Base-by-base conservation (phyloP, 2,329 filamentous ascomycete species). In the Madurella mycetomatis region DNA sequence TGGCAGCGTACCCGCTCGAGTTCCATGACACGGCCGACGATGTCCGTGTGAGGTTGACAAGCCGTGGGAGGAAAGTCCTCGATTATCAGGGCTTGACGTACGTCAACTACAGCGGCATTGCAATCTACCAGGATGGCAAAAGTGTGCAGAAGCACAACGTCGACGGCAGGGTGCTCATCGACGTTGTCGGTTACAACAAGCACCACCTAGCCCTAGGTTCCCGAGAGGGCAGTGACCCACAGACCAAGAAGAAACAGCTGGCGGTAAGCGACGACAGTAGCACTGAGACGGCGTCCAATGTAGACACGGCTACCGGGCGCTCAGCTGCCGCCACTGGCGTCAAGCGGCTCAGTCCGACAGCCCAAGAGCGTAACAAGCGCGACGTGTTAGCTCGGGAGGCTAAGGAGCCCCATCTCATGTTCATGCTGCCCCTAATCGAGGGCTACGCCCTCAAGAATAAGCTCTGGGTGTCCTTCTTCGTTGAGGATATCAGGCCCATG, bases 361-460 rank as follows among this genome's bases (percentile, higher is more conserved):
- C 70, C 11, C 69, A 74, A 54, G 53, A 62, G 31, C 66, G 64
- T 52, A 77, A 76, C 62, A 73, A 68, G 56, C 56, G 66, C 1
- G 63, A 67, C 18, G 73, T 78, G 68, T 62, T 77, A 1, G 60
- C 60, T 12, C 63, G 64, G 18, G 65, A 70, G 19, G 64, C 72
- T 0, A 67, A 55, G 46, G 53, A 55, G 30, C 54, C 56, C 16
- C 51, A 75, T 13, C 64, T 78, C 5, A 69, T 70, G 47, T 76
- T 70, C 49, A 69, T 77, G 55, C 69, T 69, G 0, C 74, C 72
- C 5, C 53, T 73, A 40, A 63, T 76, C 37, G 65, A 72, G 7
- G 77, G 75, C 0, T 79, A 73, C 51, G 70, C 75, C 0, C 63
- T 77, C 48, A 76, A 76, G 63, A 76, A 73, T 55, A 76, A 76